These are phyloP conservation scores for Albugo candida DNA, from an alignment of 352 stramenopile species.

Conservation along the genomic window DNA sequence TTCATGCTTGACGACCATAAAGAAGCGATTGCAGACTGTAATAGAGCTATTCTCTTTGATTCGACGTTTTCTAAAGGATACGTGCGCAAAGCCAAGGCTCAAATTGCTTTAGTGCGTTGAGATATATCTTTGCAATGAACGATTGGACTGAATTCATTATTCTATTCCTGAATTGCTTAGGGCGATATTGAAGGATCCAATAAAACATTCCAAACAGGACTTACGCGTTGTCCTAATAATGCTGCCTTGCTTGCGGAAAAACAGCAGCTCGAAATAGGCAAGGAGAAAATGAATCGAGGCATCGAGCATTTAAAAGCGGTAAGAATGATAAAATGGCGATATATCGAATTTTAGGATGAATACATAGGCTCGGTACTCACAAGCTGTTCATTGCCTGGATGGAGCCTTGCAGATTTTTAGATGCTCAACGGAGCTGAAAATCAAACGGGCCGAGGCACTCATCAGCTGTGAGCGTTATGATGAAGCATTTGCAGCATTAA, in stretches of 20 bases:
- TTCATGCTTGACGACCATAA: conserved; percentile 83
- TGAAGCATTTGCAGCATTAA: conserved; percentile 61
- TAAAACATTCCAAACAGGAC: conserved; percentile 54
- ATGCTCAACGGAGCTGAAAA: conserved; percentile 45
- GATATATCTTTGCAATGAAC: background rate
- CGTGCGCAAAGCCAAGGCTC: conserved; percentile 77
- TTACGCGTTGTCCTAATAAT: conserved; percentile 66
- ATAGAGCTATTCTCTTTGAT: conserved; percentile 79
- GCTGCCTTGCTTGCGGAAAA: conserved; percentile 51
- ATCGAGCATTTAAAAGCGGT: conserved; percentile 49
- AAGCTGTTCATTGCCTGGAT: conserved; percentile 55
- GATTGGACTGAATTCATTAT: background rate
- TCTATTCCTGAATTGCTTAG: conserved; percentile 10
- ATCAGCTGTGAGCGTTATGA: conserved; percentile 66
- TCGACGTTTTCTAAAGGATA: conserved; percentile 81
- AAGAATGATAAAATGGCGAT: conserved; percentile 2
- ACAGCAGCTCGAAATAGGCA: conserved; percentile 55
- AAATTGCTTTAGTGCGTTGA: conserved; percentile 39
- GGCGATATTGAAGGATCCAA: conserved; percentile 44
- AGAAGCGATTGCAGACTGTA: conserved; percentile 81
- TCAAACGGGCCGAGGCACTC: conserved; percentile 44
- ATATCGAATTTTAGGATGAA: background rate
- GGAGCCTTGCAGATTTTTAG: conserved; percentile 44
- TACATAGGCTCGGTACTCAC: conserved; percentile 30
- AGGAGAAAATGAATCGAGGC: conserved; percentile 55